Evolutionary conservation across 1,139 yeast species (phyloP).

Genomic region (Sugiyamaella sp.): DNA sequence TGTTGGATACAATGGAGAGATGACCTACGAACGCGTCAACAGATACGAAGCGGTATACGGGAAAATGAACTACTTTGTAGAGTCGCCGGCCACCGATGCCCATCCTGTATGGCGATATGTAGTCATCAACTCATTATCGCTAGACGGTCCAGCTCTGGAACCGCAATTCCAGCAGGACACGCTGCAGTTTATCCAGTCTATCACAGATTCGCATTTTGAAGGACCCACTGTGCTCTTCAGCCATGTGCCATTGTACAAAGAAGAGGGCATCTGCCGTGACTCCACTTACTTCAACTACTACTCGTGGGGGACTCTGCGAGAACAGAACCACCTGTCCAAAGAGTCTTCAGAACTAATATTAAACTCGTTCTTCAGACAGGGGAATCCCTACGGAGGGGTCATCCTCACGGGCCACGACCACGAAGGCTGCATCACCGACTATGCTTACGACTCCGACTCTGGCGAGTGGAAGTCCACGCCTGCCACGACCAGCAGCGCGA

Average conservation of each 20-base stretch:
- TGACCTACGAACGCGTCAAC: slow-evolving; percentile 87
- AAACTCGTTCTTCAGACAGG: slow-evolving; percentile 61
- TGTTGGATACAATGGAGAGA: slow-evolving; percentile 93
- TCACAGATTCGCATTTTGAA: slow-evolving; percentile 55
- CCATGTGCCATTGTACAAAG: slow-evolving; percentile 87
- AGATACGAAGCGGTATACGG: slow-evolving; percentile 78
- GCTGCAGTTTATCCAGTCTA: slow-evolving; percentile 64
- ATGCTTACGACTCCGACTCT: slow-evolving; percentile 43
- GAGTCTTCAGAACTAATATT: slow-evolving; percentile 69
- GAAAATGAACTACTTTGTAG: slow-evolving; percentile 69
- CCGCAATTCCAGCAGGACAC: slow-evolving; percentile 67
- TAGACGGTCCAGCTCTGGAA: slow-evolving; percentile 91
- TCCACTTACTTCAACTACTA: slow-evolving; percentile 77
- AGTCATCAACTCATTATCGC: slow-evolving; percentile 75
- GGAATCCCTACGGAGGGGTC: slow-evolving; percentile 57
- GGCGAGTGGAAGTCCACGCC: slow-evolving; percentile 38
- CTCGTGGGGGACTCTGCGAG: slow-evolving; percentile 63
- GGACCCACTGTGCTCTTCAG: slow-evolving; percentile 86
- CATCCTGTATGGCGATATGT: slow-evolving; percentile 66
- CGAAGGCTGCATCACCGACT: slow-evolving; percentile 80
- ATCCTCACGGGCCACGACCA: slow-evolving; percentile 96
- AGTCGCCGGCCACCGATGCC: slow-evolving; percentile 2
- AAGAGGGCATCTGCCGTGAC: slow-evolving; percentile 79
- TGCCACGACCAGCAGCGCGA: slow-evolving; percentile 47
- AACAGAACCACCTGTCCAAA: slow-evolving; percentile 82